Conservation (phyloP, 208 protist genomes). For the Trypanosomatidae sp. region DNA sequence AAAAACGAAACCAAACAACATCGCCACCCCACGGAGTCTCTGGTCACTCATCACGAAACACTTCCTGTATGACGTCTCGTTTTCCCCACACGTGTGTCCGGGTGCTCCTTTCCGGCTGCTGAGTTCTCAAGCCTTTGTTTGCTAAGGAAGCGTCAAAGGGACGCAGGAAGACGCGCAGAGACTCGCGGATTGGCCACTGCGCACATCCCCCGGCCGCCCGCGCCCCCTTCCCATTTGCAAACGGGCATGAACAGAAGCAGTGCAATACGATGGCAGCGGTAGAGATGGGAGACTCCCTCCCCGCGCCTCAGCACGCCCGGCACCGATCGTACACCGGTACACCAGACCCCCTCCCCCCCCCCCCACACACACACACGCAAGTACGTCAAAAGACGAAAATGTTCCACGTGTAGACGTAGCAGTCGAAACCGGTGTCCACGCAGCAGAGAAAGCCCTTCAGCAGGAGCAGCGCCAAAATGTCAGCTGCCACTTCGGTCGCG, state of each 20-base stretch:
- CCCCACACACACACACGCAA: background rate
- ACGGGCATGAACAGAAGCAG: too few species aligned
- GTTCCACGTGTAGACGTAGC: conserved; percentile 78
- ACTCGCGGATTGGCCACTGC: background rate
- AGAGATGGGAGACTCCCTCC: too few species aligned
- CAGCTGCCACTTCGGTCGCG: conserved; percentile 47
- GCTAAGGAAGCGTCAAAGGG: background rate
- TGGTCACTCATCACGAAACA: too few species aligned
- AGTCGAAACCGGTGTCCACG: conserved; percentile 72
- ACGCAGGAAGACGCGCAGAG: background rate
- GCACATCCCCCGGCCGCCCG: background rate
- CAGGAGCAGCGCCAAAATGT: conserved; percentile 57
- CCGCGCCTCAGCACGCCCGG: background rate
- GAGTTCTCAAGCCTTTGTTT: background rate
- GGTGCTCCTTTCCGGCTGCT: background rate
- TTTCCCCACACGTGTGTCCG: too few species aligned
- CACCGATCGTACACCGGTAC: background rate
- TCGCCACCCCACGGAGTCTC: too few species aligned
- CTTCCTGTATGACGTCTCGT: too few species aligned
- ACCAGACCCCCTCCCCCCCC: background rate
- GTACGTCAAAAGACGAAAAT: conserved; percentile 66
- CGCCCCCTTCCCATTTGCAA: background rate
- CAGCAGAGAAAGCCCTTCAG: conserved; percentile 62
- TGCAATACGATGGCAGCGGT: too few species aligned
- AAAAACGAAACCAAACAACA: background rate